Evolutionary conservation across 352 stramenopile species (phyloP), one percentile per base, ranked within the genome.

Genomic region (Plasmopara viticola): DNA sequence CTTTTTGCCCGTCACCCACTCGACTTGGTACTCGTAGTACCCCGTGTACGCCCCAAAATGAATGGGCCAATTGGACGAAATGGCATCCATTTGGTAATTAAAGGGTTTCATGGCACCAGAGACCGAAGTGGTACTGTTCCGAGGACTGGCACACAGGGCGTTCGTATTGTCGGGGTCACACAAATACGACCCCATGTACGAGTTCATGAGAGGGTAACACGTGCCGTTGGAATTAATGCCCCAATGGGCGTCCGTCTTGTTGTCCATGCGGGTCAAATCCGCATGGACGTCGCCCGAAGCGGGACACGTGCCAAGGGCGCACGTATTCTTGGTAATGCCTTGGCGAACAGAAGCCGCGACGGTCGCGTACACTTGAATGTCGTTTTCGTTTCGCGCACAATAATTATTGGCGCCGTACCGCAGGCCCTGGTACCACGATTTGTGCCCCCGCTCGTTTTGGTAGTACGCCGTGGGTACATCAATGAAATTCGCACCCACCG

Each of bases 11-110:
- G 73, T 87, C 48, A 89, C 73, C 79, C 79, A 90, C 50, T 90
- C 79, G 10, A 90, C 15, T 46, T 87, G 74, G 37, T 90, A 90
- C 7, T 68, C 57, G 9, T 87, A 48, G 28, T 71, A 90, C 15
- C 70, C 66, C 5, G 58, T 67, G 53, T 90, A 88, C 0, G 69
- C 79, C 0, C 66, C 74, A 7, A 87, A 44, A 31, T 82, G 74
- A 6, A 90, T 63, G 0, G 63, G 65, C 79, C 74, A 90, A 58
- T 90, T 90, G 15, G 77, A 57, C 14, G 76, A 90, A 37, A 90
- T 81, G n/a, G 76, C 79, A 48, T 90, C 76, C 76, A 87, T 90
- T 56, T 90, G 75, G 53, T 89, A 89, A 56, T 70, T 77, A 51
- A 89, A 89, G 3, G 61, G 34, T n/a, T 68, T 62, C 69, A 85